Evolutionary conservation across 805 yeast genomes (phyloP).

Genomic region (Wickerhamomyces pijperi): DNA sequence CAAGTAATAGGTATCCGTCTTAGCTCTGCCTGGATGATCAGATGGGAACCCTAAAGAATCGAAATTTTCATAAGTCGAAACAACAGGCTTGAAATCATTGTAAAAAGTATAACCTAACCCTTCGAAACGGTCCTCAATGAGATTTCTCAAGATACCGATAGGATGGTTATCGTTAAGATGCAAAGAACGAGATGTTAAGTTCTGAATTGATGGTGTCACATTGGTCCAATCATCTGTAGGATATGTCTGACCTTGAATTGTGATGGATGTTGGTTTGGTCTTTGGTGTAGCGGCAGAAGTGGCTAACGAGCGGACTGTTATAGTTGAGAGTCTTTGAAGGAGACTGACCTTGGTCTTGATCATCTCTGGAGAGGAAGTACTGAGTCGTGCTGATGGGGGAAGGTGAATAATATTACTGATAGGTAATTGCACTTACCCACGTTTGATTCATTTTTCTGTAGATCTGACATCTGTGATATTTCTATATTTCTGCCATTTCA

Average conservation of each 20-base stretch:
- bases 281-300: no score
- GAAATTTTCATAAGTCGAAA: slow-evolving; percentile 73
- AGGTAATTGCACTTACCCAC: no score
- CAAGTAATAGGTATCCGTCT: slow-evolving; percentile 85
- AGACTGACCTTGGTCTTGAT: background rate
- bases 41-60: slow-evolving; percentile 84
- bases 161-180: slow-evolving; percentile 77
- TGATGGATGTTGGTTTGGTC: slow-evolving; percentile 21
- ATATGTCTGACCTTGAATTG: slow-evolving; percentile 39
- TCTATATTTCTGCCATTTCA: no score
- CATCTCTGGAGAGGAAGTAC: no score
- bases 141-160: slow-evolving; percentile 67
- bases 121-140: slow-evolving; percentile 59
- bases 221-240: slow-evolving; percentile 75
- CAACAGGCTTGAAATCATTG: slow-evolving; percentile 75
- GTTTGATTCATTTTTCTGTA: no score
- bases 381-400: no score
- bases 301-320: no score
- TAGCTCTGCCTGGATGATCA: slow-evolving; percentile 90
- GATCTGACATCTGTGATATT: no score
- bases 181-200: slow-evolving; percentile 58
- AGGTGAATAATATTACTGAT: no score
- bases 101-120: slow-evolving; percentile 67
- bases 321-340: background rate
- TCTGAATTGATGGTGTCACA: slow-evolving; percentile 62